These are phyloP conservation scores for Sugiyamaella neomexicana DNA, from an alignment of 1,139 yeast genomes.

Conservation along the genomic window DNA sequence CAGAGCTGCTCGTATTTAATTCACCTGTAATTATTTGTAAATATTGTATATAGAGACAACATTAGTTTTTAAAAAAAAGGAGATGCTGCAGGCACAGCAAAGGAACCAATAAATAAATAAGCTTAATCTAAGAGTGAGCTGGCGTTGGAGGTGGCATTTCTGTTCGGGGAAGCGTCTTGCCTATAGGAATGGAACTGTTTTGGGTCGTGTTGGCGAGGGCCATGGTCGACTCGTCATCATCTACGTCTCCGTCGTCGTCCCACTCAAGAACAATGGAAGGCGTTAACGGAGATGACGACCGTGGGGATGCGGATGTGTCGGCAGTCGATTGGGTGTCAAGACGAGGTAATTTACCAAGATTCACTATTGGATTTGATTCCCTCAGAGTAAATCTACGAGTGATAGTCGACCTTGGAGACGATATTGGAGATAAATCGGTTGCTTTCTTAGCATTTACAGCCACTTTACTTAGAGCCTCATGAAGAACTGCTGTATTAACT, in stretches of 20 bases:
- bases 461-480: conserved; percentile 9
- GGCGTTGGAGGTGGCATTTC: conserved; percentile 29
- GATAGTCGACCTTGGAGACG: conserved; percentile 17
- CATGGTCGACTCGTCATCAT: not conserved
- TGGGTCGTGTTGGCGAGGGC: not conserved
- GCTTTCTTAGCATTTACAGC: not conserved
- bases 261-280: conserved; percentile 37
- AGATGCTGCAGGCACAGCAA: not conserved
- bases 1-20: not conserved
- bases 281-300: conserved; percentile 20
- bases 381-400: conserved; percentile 32
- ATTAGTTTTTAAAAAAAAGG: no score
- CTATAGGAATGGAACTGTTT: not conserved
- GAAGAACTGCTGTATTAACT: conserved; percentile 4
- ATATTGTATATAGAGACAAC: conserved; percentile 11
- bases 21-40: conserved; percentile 4
- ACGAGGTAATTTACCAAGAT: conserved; percentile 2
- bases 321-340: conserved; percentile 3
- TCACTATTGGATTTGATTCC: conserved; percentile 18
- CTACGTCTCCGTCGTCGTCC: conserved; percentile 36
- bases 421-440: not conserved
- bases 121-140: not conserved
- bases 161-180: conserved; percentile 23
- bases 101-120: conserved; percentile 13
- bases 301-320: not conserved